Evolutionary conservation across 2,329 filamentous ascomycete species (phyloP).

Genomic region (Fusarium sp.): DNA sequence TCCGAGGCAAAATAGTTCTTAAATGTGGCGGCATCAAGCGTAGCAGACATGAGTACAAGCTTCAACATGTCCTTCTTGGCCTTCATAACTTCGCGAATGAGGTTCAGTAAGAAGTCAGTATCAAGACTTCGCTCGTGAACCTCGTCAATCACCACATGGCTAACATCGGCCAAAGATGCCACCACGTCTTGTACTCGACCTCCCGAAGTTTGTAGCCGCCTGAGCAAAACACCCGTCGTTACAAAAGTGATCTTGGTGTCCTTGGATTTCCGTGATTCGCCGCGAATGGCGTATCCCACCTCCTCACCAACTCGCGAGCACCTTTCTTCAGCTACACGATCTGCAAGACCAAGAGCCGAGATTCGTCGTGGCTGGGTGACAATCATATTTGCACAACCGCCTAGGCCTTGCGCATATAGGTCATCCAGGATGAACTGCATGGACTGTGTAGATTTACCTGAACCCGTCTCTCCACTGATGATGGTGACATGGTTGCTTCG

Average conservation of each 20-base stretch:
- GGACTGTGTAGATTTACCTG: constrained; percentile 95
- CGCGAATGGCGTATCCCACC: constrained; percentile 94
- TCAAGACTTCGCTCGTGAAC: constrained; percentile 98
- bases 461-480: constrained; percentile 96
- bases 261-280: constrained; percentile 82
- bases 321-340: constrained; percentile 92
- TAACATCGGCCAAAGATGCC: constrained; percentile 86
- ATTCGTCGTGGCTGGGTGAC: constrained; percentile 96
- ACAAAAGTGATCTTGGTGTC: constrained; percentile 97
- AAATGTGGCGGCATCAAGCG: constrained; percentile 82
- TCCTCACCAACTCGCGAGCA: constrained; percentile 85
- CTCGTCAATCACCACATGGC: constrained; percentile 95
- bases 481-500: constrained; percentile 87
- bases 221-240: constrained; percentile 95
- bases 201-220: constrained; percentile 90
- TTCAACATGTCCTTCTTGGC: constrained; percentile 84
- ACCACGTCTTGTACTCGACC: constrained; percentile 82
- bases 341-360: constrained; percentile 91
- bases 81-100: constrained; percentile 87
- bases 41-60: constrained; percentile 98
- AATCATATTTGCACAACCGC: constrained; percentile 85
- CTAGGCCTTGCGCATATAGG: constrained; percentile 79
- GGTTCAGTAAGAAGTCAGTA: constrained; percentile 95
- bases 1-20: constrained; percentile 72
- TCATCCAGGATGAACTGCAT: constrained; percentile 97